Conservation (phyloP, 106 monocot genomes). For the Dendrobium chrysotoxum region DNA sequence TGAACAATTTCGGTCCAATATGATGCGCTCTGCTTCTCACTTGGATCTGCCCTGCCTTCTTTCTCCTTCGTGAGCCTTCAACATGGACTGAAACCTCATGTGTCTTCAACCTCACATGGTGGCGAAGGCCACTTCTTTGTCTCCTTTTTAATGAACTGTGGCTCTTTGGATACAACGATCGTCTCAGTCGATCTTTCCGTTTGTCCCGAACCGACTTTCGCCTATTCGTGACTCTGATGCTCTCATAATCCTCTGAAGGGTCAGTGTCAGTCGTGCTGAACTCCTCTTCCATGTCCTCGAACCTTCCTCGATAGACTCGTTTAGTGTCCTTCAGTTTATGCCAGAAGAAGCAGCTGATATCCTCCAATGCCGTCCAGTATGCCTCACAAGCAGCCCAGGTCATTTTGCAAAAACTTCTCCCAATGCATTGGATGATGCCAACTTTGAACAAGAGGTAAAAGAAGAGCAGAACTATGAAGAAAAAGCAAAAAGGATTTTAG, state of each 20-base stretch:
- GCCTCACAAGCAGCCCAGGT: conserved; percentile 54
- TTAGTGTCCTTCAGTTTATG: conserved; percentile 66
- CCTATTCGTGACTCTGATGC: conserved; percentile 12
- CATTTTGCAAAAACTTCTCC: conserved; percentile 69
- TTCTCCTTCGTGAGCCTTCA: conserved; percentile 18
- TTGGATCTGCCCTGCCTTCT: conserved; percentile 4
- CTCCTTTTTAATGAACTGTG: conserved; percentile 22
- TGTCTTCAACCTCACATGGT: conserved; percentile 45
- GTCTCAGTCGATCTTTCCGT: conserved; percentile 42
- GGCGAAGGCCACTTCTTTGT: background rate
- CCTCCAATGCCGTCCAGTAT: conserved; percentile 59
- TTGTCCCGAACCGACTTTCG: conserved; percentile 31
- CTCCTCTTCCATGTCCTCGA: conserved; percentile 58
- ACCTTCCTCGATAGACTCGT: conserved; percentile 35
- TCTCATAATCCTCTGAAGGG: conserved; percentile 9
- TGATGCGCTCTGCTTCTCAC: background rate
- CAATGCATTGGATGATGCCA: conserved; percentile 69
- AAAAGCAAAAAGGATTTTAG: no score
- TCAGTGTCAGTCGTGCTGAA: conserved; percentile 22
- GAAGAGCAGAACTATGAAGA: conserved; percentile 54
- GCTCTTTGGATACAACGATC: conserved; percentile 36
- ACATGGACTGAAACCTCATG: conserved; percentile 67
- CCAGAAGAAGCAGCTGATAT: conserved; percentile 62
- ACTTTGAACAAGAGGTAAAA: conserved; percentile 70
- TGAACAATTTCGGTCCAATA: background rate